These are phyloP conservation scores for Pouteria glomerata DNA, from an alignment of 148 eudicot genomes.

Conservation along the genomic window DNA sequence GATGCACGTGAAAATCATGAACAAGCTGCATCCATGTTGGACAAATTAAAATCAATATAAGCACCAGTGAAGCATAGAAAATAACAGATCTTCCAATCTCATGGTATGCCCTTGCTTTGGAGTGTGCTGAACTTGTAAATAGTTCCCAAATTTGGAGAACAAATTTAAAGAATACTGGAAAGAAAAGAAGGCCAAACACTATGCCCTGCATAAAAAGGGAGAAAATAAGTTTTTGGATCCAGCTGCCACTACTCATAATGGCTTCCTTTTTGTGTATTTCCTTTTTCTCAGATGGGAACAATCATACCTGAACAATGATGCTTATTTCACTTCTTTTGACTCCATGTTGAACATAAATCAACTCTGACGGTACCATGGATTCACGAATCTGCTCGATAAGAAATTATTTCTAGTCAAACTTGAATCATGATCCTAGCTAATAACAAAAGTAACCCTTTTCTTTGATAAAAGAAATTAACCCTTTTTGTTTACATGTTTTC, in stretches of 20 bases:
- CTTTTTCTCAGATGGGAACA: not conserved
- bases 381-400: constrained; percentile 35
- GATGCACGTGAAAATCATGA: constrained; percentile 72
- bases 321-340: constrained; percentile 73
- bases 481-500: not conserved
- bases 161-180: constrained; percentile 53
- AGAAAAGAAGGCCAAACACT: constrained; percentile 78
- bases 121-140: constrained; percentile 21
- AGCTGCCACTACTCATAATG: not conserved
- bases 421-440: not conserved
- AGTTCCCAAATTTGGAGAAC: constrained; percentile 29
- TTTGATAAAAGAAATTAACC: constrained; percentile 3
- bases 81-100: constrained; percentile 45
- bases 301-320: constrained; percentile 67
- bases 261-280: not conserved
- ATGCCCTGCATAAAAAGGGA: constrained; percentile 50
- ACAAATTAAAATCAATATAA: constrained; percentile 36
- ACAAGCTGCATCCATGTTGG: constrained; percentile 84
- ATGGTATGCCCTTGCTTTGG: constrained; percentile 25
- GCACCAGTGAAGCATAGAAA: constrained; percentile 56
- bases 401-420: not conserved
- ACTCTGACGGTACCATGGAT: constrained; percentile 26
- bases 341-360: constrained; percentile 22
- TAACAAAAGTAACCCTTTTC: not conserved
- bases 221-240: not conserved